Base-by-base conservation (phyloP, 768 basidiomycete genomes). In the Udeniomyces megalosporus region DNA sequence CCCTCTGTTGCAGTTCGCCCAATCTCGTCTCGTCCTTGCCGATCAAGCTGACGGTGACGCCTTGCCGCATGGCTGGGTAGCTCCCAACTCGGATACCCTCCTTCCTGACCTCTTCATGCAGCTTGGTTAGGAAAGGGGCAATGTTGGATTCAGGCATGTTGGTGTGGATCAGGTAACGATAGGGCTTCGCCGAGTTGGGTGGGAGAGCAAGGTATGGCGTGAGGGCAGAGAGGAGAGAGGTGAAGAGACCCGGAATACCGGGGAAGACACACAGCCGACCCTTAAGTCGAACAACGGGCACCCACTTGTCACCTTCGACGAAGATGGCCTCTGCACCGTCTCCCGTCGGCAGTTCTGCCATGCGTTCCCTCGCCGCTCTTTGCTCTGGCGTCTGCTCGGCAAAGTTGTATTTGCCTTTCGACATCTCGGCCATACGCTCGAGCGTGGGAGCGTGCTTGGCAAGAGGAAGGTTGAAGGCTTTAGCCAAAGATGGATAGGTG, bases 261-360 rank as follows among this genome's bases (percentile, higher is more conserved):
- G 92, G 92, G 74, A 96, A 84, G 29, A 96, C 77, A 73, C 88
- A 93, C 17, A 95, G 77, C 75, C 72, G 49, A 22, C 86, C 85
- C 68, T 81, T 81, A 2, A 95, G 77, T 20, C 89, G 79, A 0
- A 93, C 83, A 14, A 95, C 87, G 28, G 91, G 91, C 70, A 92
- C 90, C 87, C 88, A 95, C 58, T 91, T 76, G 65, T 89, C 86
- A 62, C 78, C 76, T 10, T 79, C 80, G 7, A 90, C 83, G 70
- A 84, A 91, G 1, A 97, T 72, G 11, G 85, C 80, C 71, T 97
- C 90, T 0, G 83, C 82, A 0, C 67, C 67, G 3, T 78, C 72
- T 17, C 80, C 78, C 15, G 68, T 69, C 0, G 92, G 92, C 70
- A 97, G 89, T 42, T 90, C 74, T 0, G 89, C 92, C 92, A 97